Conservation (phyloP, 2,329 filamentous ascomycete genomes). For the Penicillium sp. region DNA sequence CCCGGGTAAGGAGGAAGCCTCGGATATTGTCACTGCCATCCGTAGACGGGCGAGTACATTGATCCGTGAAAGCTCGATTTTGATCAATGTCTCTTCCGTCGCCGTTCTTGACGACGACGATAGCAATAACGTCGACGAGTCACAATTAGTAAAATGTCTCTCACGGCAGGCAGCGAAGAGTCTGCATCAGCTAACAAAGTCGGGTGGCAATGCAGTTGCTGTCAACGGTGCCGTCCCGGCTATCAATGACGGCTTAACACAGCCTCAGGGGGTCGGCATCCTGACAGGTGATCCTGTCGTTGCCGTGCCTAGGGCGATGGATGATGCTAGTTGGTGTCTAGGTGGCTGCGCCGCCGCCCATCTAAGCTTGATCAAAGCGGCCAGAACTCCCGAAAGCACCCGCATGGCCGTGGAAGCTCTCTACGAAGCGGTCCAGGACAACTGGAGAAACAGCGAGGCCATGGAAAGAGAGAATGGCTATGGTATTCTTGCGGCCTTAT, state of each 20-base stretch:
- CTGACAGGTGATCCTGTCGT: slow-evolving; percentile 77
- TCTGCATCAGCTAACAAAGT: slow-evolving; percentile 60
- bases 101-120: slow-evolving; percentile 75
- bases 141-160: slow-evolving; percentile 65
- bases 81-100: slow-evolving; percentile 74
- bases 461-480: slow-evolving; percentile 97
- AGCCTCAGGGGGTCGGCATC: slow-evolving; percentile 69
- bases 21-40: slow-evolving; percentile 83
- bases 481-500: slow-evolving; percentile 70
- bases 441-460: slow-evolving; percentile 95
- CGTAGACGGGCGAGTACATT: slow-evolving; percentile 73
- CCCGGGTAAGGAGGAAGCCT: slow-evolving; percentile 78
- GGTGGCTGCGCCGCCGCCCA: slow-evolving; percentile 83
- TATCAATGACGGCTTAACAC: slow-evolving; percentile 78
- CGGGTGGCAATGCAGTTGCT: slow-evolving; percentile 67
- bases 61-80: slow-evolving; percentile 68
- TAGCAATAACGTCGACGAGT: slow-evolving; percentile 60
- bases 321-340: slow-evolving; percentile 85
- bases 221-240: slow-evolving; percentile 82
- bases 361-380: slow-evolving; percentile 72
- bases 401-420: slow-evolving; percentile 72
- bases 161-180: slow-evolving; percentile 62
- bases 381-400: slow-evolving; percentile 60
- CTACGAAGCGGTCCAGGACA: slow-evolving; percentile 76
- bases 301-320: slow-evolving; percentile 69